Evolutionary conservation across 805 yeast species (phyloP).

Genomic region (Zygosaccharomyces rouxii): DNA sequence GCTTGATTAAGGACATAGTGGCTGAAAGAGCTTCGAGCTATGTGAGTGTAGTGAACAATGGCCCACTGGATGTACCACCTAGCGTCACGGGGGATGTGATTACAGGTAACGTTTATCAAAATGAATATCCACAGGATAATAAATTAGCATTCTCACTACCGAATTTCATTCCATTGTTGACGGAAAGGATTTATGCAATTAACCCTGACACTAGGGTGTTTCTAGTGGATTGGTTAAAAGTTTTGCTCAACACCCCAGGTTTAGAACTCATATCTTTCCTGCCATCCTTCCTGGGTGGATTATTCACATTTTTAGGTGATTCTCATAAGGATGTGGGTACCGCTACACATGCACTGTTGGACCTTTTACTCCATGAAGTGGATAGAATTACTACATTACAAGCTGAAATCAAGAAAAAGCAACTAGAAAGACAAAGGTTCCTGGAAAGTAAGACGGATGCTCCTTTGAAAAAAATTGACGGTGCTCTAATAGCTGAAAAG

Average conservation of each 20-base stretch:
- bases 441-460: conserved; percentile 22
- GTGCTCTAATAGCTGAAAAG: conserved; percentile 30
- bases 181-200: conserved; percentile 85
- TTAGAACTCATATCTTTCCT: conserved; percentile 79
- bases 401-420: conserved; percentile 40
- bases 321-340: conserved; percentile 82
- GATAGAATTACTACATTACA: conserved; percentile 69
- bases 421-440: conserved; percentile 19
- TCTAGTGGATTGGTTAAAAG: conserved; percentile 86
- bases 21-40: conserved; percentile 90
- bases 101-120: conserved; percentile 56
- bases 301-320: conserved; percentile 74
- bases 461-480: conserved; percentile 31
- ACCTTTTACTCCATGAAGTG: conserved; percentile 73
- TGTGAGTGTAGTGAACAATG: conserved; percentile 62
- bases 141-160: conserved; percentile 69
- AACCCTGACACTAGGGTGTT: conserved; percentile 92
- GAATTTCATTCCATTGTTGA: conserved; percentile 83
- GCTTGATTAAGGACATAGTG: conserved; percentile 89
- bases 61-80: conserved; percentile 41
- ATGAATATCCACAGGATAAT: conserved; percentile 51
- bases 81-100: conserved; percentile 45
- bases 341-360: conserved; percentile 74
- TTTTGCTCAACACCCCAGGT: conserved; percentile 91
- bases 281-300: conserved; percentile 80